Base-by-base conservation (phyloP, 2,329 filamentous ascomycete species). In the Apiospora kogelbergensis region DNA sequence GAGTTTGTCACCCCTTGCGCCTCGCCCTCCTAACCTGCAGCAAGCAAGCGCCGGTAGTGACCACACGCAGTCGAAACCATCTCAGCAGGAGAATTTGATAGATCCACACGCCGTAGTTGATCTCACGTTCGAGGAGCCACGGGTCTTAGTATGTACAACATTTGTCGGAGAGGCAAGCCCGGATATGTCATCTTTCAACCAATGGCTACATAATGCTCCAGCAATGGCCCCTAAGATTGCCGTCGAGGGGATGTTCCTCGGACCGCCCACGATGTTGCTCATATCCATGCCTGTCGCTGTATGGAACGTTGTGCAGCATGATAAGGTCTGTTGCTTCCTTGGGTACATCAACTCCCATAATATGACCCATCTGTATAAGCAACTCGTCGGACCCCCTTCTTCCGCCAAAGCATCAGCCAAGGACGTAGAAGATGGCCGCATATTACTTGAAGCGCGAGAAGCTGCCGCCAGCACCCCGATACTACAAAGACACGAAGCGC, bases 241-340 rank as follows among this genome's bases (percentile, higher is more conserved):
- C 7, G 88, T 91, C 5, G 89, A 91, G 75, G 89, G 88, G 72
- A 91, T 91, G 87, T 91, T 91, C 71, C 80, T 91, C 22, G 89
- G 89, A 0, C 89, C 89, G 0, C 89, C 89, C 1, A 91, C 89
- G 0, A 90, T 91, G 81, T 79, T 91, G 10, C 80, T 91, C 40
- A 88, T 91, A 67, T 91, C 89, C 4, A 91, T 91, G 86, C 88
- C 89, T 4, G 83, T 86, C 69, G 83, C 85, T 6, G 83, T 91
- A 17, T 91, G 88, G 88, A 88, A 86, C 72, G 83, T 90, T 26
- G 86, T 91, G 9, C 87, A 90, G 78, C 86, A 89, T 70, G 88
- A 91, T 72, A 90, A 90, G 74, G 88, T 90, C 26, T 91, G 89
- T 78, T 89, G 86, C 72, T 90, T 89, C 70, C 76, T 91, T 63